Evolutionary conservation across 129 eudicot species (phyloP).

Genomic region (Logfia minima): DNA sequence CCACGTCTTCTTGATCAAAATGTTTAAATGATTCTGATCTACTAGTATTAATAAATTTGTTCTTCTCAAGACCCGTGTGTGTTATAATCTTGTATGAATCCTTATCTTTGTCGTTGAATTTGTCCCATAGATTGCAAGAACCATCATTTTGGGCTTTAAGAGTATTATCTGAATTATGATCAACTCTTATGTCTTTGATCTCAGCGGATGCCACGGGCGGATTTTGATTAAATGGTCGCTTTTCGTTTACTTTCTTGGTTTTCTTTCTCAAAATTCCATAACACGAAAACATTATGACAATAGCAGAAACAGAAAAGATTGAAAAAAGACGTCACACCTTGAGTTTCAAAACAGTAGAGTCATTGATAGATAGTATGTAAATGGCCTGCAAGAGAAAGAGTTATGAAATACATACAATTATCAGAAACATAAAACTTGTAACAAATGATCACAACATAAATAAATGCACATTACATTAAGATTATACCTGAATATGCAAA

Average conservation of each 20-base stretch:
- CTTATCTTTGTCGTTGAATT: slow-evolving; percentile 58
- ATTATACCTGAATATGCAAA: neutral
- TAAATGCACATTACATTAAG: neutral
- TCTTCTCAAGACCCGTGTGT: slow-evolving; percentile 43
- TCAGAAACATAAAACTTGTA: neutral
- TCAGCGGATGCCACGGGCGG: slow-evolving; percentile 57
- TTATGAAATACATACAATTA: neutral
- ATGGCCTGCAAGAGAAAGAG: neutral
- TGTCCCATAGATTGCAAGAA: slow-evolving; percentile 43
- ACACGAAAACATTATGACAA: slow-evolving; percentile 50
- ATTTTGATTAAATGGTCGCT: slow-evolving; percentile 48
- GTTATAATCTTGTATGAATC: slow-evolving; percentile 57
- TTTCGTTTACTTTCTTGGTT: slow-evolving; percentile 40
- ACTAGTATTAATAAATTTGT: slow-evolving; percentile 38
- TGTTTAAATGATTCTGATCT: slow-evolving; percentile 60
- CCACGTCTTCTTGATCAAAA: slow-evolving; percentile 46
- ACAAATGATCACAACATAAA: neutral
- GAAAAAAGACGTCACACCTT: slow-evolving; percentile 37
- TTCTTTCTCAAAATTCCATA: slow-evolving; percentile 58
- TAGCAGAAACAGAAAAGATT: slow-evolving; percentile 41
- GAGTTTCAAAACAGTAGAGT: neutral
- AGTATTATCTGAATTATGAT: slow-evolving; percentile 53
- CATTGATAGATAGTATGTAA: neutral
- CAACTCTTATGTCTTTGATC: slow-evolving; percentile 74
- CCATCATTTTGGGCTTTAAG: slow-evolving; percentile 25